Evolutionary conservation across 371 early-diverging fungal species (phyloP), one percentile per base, ranked within the genome.

Genomic region (Mortierella sp.): DNA sequence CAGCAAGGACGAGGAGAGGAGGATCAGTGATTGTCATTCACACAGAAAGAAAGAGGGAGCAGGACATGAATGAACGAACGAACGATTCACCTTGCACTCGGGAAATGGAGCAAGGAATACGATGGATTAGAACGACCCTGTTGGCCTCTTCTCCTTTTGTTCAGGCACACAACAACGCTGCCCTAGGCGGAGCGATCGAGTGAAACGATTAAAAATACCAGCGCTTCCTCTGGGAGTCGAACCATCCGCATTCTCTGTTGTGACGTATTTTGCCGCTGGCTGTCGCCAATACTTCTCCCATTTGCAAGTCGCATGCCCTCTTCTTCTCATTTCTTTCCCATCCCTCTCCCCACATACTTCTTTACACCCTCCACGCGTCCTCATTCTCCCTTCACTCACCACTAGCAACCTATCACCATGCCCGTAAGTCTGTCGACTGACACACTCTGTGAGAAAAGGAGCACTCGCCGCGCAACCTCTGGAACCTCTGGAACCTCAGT

Each of bases 371-470:
- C 57, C 55, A 51, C 74, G 37, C 26, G 31, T 40, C 40, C 28
- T 31, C 70, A n/a, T 43, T 70, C 34, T 28, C 55, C 61, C 19
- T n/a, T 73, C 64, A 53, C 24, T 50, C 16, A 21, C 64, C 48
- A 31, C 31, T 21, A 74, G 14, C 50, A 67, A 67, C 24, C 21
- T 24, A 37, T 37, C 73, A 70, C 51, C 69, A 76, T 81, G 81
- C 81, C 81, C 50, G 77, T 76, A 76, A 81, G 77, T 81, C 67
- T 37, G 67, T 67, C 24, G 40, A 9, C 67, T 11, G 21, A 34
- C 37, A 34, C 64, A 61, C 67, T 40, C 3, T 37, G 21, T 19
- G 21, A 40, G 34, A 8, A 24, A 37, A 24, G 19, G 10, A 37
- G 10, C 34, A 67, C 67, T 21, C 64, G 2, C 54, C 37, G 8